Conservation (phyloP, 441 rosid genomes). For the Brassica balearica region DNA sequence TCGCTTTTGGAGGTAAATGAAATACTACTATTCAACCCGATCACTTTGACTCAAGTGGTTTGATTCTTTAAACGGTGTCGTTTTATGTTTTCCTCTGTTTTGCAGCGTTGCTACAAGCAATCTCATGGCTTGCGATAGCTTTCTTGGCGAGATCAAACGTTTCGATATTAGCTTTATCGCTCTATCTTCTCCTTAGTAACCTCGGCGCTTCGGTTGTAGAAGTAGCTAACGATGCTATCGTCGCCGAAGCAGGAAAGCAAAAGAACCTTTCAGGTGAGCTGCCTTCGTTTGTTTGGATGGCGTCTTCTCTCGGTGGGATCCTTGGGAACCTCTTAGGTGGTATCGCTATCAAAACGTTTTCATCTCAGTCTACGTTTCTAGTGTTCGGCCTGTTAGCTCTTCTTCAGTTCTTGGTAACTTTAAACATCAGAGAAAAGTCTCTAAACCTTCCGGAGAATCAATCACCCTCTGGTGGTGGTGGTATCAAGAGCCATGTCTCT, state of each 20-base stretch:
- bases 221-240: constrained; percentile 96
- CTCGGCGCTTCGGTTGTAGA: constrained; percentile 90
- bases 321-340: constrained; percentile 86
- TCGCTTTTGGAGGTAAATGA: constrained; percentile 77
- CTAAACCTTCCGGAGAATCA: constrained; percentile 66
- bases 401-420: constrained; percentile 66
- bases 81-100: too few relatives aligned
- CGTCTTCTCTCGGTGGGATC: constrained; percentile 82
- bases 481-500: constrained; percentile 66
- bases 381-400: constrained; percentile 56
- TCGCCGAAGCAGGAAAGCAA: constrained; percentile 75
- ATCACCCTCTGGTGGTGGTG: constrained; percentile 52
- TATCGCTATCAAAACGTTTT: constrained; percentile 54
- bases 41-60: too few relatives aligned
- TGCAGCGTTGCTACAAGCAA: constrained; percentile 85
- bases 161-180: constrained; percentile 55
- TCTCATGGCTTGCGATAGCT: constrained; percentile 81
- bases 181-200: constrained; percentile 78
- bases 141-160: constrained; percentile 62
- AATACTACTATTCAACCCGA: background rate
- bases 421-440: constrained; percentile 60
- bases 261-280: constrained; percentile 51
- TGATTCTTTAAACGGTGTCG: background rate
- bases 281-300: constrained; percentile 88
- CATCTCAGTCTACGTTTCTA: constrained; percentile 61